A percentile compares a stretch with the other conserved stretches of the same genome.
phyloP scores from a whole-genome alignment of 73 alveolate genomes.

The Paraurostyla sp. region DNA sequence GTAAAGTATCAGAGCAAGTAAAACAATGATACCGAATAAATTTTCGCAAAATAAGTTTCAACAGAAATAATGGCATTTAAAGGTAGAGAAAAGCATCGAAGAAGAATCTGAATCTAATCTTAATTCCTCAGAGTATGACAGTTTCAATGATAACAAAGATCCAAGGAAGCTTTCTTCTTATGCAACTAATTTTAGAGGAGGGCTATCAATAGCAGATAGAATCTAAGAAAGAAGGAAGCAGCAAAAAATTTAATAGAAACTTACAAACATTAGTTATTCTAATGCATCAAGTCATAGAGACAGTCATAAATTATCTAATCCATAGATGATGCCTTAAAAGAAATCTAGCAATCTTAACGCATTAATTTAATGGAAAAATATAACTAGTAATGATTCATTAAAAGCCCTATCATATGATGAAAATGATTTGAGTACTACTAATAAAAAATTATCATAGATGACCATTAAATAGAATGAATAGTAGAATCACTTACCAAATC shows the following conservation, averaged over 20 bases:
- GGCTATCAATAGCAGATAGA: not conserved
- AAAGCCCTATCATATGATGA: constrained; percentile 6
- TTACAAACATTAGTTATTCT: not conserved
- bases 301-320: no score
- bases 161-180: not conserved
- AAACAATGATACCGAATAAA: no score
- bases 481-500: not conserved
- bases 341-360: no score
- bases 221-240: not conserved
- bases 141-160: not conserved
- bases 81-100: not conserved
- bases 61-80: not conserved
- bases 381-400: constrained; percentile 25
- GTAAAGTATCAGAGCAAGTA: no score
- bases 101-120: not conserved
- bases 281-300: no score
- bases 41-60: no score
- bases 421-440: not conserved
- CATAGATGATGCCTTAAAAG: no score
- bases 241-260: not conserved
- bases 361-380: not conserved
- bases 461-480: not conserved
- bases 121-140: not conserved
- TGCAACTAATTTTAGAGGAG: not conserved
- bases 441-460: not conserved